phyloP scores from a whole-genome alignment of 208 protist genomes.

The Sergeia podlipaevii region DNA sequence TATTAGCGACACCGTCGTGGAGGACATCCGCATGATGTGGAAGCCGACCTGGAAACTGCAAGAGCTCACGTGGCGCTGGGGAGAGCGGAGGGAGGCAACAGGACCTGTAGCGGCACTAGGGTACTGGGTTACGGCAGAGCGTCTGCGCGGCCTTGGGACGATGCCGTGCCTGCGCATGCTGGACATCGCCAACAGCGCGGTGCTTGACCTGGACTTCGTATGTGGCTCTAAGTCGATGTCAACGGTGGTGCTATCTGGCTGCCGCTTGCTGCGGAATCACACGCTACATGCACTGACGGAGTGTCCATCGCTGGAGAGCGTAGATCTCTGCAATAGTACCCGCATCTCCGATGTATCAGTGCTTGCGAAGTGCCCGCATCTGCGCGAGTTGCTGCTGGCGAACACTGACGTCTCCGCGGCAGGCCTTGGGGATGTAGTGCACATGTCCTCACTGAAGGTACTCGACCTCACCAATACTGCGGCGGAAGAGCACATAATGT shows the following conservation, averaged over 20 bases:
- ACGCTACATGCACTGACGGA: conserved; percentile 14
- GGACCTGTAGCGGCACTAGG: conserved; percentile 37
- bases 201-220: conserved; percentile 47
- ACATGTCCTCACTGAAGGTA: conserved; percentile 30
- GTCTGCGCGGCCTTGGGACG: conserved; percentile 22
- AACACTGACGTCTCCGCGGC: conserved; percentile 39
- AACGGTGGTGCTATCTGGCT: conserved; percentile 28
- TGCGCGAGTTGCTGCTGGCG: conserved; percentile 32
- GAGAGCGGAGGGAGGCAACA: conserved; percentile 41
- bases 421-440: conserved; percentile 23
- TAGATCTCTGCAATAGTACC: conserved; percentile 43
- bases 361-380: conserved; percentile 23
- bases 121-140: conserved; percentile 46
- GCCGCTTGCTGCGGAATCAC: conserved; percentile 28
- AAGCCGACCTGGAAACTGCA: conserved; percentile 27
- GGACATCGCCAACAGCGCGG: conserved; percentile 41
- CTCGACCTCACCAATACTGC: conserved; percentile 41
- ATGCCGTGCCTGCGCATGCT: conserved; percentile 31
- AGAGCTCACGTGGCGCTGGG: conserved; percentile 64
- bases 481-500: conserved; percentile 25
- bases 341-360: conserved; percentile 41
- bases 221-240: conserved; percentile 20
- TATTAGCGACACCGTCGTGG: conserved; percentile 68
- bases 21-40: conserved; percentile 44
- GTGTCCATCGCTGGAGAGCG: conserved; percentile 25